Base-by-base conservation (phyloP, 208 protist species). In the Leishmania major region DNA sequence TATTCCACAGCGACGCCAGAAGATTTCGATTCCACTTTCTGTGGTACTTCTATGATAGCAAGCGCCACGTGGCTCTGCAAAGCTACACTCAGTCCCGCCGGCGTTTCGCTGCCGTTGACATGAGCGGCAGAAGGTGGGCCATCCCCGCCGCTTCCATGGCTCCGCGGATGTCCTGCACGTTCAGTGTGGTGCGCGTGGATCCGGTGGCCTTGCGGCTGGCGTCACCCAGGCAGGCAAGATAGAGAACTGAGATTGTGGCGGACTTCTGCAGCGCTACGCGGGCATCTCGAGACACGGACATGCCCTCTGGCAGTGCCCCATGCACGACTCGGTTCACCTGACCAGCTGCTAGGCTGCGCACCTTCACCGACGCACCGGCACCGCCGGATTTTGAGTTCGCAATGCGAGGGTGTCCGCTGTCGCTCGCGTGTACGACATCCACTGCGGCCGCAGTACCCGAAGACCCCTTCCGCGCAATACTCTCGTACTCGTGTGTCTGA, bases 251-350 rank as follows among this genome's bases (percentile, higher is more conserved):
- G 37, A 96, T 80, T 31, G 93, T 91, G 57, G 94, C 91, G 15
- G 84, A 89, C 84, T 97, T 97, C 74, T 97, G 92, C 31, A 96
- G 77, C 1, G 94, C 94, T 28, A 95, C 81, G 35, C 90, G 88
- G 2, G 94, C 93, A 15, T 95, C 92, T 2, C 87, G 86, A 1
- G 94, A 89, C 3, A 96, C 53, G 77, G 91, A 88, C 84, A 95
- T 93, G 0, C 91, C 92, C 40, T 89, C 87, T 3, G 90, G 91
- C n/a, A 96, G 77, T 1, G 87, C 93, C 2, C 75, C 83, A n/a
- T 80, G 78, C 0, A 95, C 89, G 6, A 94, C 73, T 22, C 92
- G 92, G 57, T 93, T 87, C 11, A 97, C 93, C 62, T 96, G 93
- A 5, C 92, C 92, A n/a, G 88, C 87, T 13, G 94, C 93, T n/a